Percentiles rank a stretch among this genome's conserved stretches.
phyloP scores from a whole-genome alignment of 495 filamentous ascomycete genomes.

The Aspergillus cavernicola region DNA sequence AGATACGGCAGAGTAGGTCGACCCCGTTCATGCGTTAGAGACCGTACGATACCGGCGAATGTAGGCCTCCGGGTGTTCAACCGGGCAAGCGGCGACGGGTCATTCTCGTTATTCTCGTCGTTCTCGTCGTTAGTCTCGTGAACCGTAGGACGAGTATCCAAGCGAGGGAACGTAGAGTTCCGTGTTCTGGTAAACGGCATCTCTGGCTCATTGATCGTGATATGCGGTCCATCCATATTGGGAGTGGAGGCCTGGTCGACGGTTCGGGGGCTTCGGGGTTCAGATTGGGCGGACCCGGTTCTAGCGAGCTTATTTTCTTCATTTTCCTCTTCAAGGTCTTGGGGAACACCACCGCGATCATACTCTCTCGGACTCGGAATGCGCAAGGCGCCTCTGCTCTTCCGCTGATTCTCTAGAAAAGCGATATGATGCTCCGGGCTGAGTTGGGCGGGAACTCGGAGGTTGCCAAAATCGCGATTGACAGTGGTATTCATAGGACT shows the following conservation, averaged over 20 bases:
- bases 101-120: slow-evolving; percentile 22
- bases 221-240: slow-evolving; percentile 46
- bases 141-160: slow-evolving; percentile 38
- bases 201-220: slow-evolving; percentile 62
- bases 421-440: slow-evolving; percentile 76
- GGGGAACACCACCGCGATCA: slow-evolving; percentile 70
- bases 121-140: slow-evolving; percentile 37
- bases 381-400: slow-evolving; percentile 66
- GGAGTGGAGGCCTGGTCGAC: slow-evolving; percentile 25
- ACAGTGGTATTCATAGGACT: slow-evolving; percentile 7
- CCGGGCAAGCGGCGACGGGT: slow-evolving; percentile 18
- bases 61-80: slow-evolving; percentile 30
- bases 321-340: slow-evolving; percentile 50
- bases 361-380: slow-evolving; percentile 87
- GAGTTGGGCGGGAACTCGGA: slow-evolving; percentile 49
- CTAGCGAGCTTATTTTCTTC: slow-evolving; percentile 10
- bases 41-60: slow-evolving; percentile 33
- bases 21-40: slow-evolving; percentile 41
- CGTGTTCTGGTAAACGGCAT: slow-evolving; percentile 30
- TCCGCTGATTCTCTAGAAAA: slow-evolving; percentile 81
- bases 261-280: slow-evolving; percentile 15
- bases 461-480: slow-evolving; percentile 24
- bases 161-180: slow-evolving; percentile 35
- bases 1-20: slow-evolving; percentile 72
- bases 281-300: slow-evolving; percentile 12